Conservation (phyloP, 306 rosid genomes). For the Crotalaria pallida region DNA sequence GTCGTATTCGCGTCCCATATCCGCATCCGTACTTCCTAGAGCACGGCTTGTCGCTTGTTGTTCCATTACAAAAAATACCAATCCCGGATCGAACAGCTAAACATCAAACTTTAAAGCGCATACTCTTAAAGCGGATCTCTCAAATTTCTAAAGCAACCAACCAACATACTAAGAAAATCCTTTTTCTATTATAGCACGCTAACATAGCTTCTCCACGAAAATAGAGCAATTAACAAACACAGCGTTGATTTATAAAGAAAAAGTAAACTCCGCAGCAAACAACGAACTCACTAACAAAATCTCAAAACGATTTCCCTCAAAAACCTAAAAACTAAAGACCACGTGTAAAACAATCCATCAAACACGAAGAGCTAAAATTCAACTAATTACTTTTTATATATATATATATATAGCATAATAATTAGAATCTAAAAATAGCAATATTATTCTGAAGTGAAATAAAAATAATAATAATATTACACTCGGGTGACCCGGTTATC, state of each 20-base stretch:
- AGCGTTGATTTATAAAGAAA: neutral
- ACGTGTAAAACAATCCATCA: neutral
- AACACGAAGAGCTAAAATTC: neutral
- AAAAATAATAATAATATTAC: slow-evolving; percentile 27
- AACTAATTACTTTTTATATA: neutral
- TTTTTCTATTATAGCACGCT: neutral
- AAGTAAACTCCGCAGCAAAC: neutral
- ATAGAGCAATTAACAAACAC: neutral
- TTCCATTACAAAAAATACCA: neutral
- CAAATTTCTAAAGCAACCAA: neutral
- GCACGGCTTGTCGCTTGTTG: neutral
- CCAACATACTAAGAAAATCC: neutral
- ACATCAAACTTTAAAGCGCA: neutral
- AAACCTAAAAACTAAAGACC: neutral
- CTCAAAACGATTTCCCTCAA: neutral
- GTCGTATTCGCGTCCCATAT: too few relatives aligned
- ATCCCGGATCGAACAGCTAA: neutral
- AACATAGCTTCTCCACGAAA: neutral
- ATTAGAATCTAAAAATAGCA: neutral
- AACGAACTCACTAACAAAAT: slow-evolving; percentile 4
- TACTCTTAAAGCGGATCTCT: neutral
- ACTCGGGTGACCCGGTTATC: slow-evolving; percentile 87
- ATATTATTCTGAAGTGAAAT: neutral
- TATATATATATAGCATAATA: too few relatives aligned
- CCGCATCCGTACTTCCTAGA: neutral